Percentiles rank a stretch among this genome's conserved stretches.
Evolutionary conservation across 192 early-diverging fungal species (phyloP).

Genomic region (Podila clonocystis): DNA sequence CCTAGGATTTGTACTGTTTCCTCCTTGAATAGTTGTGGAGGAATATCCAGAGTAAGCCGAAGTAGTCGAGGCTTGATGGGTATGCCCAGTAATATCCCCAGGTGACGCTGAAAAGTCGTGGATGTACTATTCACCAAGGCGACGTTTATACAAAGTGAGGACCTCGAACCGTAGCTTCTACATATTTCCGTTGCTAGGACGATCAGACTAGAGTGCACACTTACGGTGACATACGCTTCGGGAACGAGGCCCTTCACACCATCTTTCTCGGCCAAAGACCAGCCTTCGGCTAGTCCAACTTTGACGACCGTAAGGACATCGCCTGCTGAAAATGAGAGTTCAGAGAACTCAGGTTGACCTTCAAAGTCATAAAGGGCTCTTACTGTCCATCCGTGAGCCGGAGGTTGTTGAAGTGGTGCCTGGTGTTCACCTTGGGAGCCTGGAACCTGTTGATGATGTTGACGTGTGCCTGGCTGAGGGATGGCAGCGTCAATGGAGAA

Average conservation of each 20-base stretch:
- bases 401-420: conserved; percentile 24
- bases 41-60: conserved; percentile 29
- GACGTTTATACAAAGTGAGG: not conserved
- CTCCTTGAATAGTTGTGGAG: conserved; percentile 6
- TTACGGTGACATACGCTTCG: conserved; percentile 55
- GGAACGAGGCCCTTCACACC: conserved; percentile 53
- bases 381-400: conserved; percentile 51
- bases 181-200: not conserved
- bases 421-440: not conserved
- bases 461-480: conserved; percentile 5
- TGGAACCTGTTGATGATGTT: conserved; percentile 2
- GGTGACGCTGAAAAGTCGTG: conserved; percentile 53
- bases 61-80: conserved; percentile 17
- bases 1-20: conserved; percentile 19
- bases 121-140: conserved; percentile 30
- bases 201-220: not conserved
- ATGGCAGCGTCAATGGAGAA: conserved; percentile 33
- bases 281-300: conserved; percentile 51
- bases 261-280: conserved; percentile 56
- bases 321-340: conserved; percentile 52
- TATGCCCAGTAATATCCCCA: conserved; percentile 13
- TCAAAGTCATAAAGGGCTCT: conserved; percentile 55
- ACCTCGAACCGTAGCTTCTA: not conserved
- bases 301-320: conserved; percentile 53
- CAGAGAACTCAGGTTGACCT: conserved; percentile 49